These are phyloP conservation scores for Ulmus americana DNA, from an alignment of 331 rosid genomes.

Conservation along the genomic window DNA sequence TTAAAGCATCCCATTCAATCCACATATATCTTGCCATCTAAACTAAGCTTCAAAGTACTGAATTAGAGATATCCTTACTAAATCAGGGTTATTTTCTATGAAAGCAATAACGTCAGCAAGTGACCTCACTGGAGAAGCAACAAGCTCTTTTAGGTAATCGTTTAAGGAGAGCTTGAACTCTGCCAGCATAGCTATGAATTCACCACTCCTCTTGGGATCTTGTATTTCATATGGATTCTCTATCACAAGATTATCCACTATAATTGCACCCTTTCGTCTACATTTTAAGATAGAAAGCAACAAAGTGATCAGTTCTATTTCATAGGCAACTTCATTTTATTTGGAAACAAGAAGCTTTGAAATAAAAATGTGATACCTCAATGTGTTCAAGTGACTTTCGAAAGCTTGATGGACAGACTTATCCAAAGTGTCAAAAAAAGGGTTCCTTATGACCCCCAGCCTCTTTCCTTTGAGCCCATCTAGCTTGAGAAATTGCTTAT, in stretches of 20 bases:
- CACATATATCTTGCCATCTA: no score
- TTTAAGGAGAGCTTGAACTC: slow-evolving; percentile 48
- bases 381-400: slow-evolving; percentile 27
- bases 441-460: slow-evolving; percentile 40
- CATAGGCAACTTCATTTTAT: no score
- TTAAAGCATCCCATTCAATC: no score
- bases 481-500: slow-evolving; percentile 26
- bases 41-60: neutral
- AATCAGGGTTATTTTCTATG: slow-evolving; percentile 34
- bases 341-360: neutral
- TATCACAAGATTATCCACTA: slow-evolving; percentile 51
- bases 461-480: slow-evolving; percentile 43
- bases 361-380: slow-evolving; percentile 26
- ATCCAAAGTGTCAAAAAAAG: slow-evolving; percentile 13
- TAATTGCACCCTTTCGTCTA: slow-evolving; percentile 49
- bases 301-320: neutral
- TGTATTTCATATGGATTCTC: slow-evolving; percentile 25
- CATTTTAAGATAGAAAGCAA: neutral
- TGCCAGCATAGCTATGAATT: slow-evolving; percentile 25
- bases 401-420: slow-evolving; percentile 17
- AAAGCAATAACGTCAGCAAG: slow-evolving; percentile 47
- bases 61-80: slow-evolving; percentile 28
- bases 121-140: slow-evolving; percentile 40
- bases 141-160: slow-evolving; percentile 35
- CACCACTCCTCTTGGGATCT: slow-evolving; percentile 38